phyloP scores from a whole-genome alignment of 768 basidiomycete genomes.

The Suillus placidus region DNA sequence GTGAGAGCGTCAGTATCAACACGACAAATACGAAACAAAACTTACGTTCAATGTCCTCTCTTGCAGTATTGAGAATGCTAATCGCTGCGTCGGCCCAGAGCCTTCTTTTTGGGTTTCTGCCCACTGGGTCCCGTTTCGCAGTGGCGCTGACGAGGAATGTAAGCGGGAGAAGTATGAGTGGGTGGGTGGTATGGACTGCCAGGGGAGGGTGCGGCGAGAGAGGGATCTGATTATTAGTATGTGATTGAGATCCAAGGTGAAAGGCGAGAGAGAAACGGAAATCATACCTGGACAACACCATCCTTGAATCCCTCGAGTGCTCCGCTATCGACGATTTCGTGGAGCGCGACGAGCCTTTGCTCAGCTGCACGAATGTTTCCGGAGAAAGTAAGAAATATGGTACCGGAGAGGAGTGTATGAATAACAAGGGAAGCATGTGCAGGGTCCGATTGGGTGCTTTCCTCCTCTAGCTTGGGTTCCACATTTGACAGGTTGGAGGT shows the following conservation, averaged over 20 bases:
- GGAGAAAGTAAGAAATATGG: slow-evolving; percentile 62
- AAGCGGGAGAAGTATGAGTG: slow-evolving; percentile 62
- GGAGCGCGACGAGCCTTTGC: slow-evolving; percentile 57
- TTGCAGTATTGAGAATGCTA: slow-evolving; percentile 34
- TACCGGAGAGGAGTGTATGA: slow-evolving; percentile 63
- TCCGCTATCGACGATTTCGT: slow-evolving; percentile 67
- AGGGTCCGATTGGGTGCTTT: slow-evolving; percentile 26
- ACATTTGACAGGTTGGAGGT: neutral
- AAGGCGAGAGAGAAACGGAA: neutral
- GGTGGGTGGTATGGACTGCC: slow-evolving; percentile 64
- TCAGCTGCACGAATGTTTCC: slow-evolving; percentile 52
- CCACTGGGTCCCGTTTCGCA: slow-evolving; percentile 73
- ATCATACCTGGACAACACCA: slow-evolving; percentile 42
- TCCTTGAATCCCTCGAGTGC: slow-evolving; percentile 43
- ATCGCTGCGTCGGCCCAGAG: slow-evolving; percentile 71
- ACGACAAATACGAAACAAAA: slow-evolving; percentile 3
- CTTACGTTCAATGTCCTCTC: slow-evolving; percentile 29
- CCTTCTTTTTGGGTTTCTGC: slow-evolving; percentile 71
- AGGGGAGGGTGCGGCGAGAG: slow-evolving; percentile 47
- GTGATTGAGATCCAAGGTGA: neutral
- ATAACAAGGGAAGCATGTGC: slow-evolving; percentile 47
- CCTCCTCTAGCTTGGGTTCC: slow-evolving; percentile 14
- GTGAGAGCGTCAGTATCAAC: neutral
- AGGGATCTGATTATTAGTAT: slow-evolving; percentile 24
- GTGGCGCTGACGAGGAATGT: slow-evolving; percentile 68